Evolutionary conservation across 2,329 filamentous ascomycete genomes (phyloP), one percentile per base, ranked within the genome.

Genomic region (Celoporthe dispersa): DNA sequence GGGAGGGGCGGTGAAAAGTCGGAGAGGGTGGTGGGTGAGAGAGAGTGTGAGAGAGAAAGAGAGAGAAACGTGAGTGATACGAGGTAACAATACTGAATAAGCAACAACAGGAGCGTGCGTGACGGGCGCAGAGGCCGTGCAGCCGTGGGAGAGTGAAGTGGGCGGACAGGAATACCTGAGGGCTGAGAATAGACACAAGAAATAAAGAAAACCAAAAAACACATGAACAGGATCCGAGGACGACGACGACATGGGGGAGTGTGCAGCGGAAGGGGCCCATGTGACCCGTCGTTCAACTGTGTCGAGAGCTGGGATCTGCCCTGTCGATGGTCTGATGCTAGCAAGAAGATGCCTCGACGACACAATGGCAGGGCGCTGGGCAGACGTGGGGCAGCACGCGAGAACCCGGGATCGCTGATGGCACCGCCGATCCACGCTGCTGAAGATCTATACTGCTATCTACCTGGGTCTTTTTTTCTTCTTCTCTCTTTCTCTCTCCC

Each of bases 261-360:
- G 22, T 48, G 33, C 25, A 16, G 53, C 53, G 53, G 53, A 28
- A 8, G 25, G 28, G 28, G 5, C 53, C 44, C 53, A 57, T 57
- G 53, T 57, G 53, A 57, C 53, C 44, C 28, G 53, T 57, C 25
- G 25, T 8, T 7, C 4, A 28, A 57, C 31, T 60, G 65, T 19
- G 60, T 66, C 35, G 64, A 64, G 67, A 64, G 61, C 60, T 66
- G 65, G 57, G 62, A 57, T 51, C 31, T 51, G 37, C 64, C 61
- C 60, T 61, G 65, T 48, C 67, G 37, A 51, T 48, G 48, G 53
- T 16, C 25, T 28, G 53, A 28, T 57, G 53, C 53, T 57, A 57
- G 25, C 51, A 28, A 9, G 25, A 33, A 16, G 28, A 57, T 31
- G 53, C 28, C 28, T 33, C 14, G 28, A 57, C 53, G 53, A 57